Conservation (phyloP, 2,329 filamentous ascomycete species). For the Epichloe sylvatica region DNA sequence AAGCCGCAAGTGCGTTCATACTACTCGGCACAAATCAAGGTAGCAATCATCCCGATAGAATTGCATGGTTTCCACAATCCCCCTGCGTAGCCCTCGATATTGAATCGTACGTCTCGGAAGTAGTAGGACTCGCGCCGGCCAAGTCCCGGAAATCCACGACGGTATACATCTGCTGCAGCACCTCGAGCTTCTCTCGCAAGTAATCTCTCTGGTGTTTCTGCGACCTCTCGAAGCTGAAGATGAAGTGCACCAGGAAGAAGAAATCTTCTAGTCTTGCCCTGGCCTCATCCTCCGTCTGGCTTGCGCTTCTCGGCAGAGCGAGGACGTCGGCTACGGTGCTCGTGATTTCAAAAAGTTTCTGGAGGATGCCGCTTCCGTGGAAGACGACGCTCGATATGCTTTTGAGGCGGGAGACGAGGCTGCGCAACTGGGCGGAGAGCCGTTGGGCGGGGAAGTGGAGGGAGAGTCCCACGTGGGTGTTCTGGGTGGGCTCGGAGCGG, state of each 20-base stretch:
- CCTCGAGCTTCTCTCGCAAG: slow-evolving; percentile 25
- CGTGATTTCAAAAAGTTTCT: slow-evolving; percentile 47
- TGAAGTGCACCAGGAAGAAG: slow-evolving; percentile 34
- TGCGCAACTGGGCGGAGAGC: slow-evolving; percentile 25
- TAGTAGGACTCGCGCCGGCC: slow-evolving; percentile 12
- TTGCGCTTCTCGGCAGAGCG: slow-evolving; percentile 31
- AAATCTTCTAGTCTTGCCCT: slow-evolving; percentile 38
- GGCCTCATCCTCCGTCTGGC: slow-evolving; percentile 26
- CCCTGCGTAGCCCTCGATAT: slow-evolving; percentile 1
- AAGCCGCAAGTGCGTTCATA: no score
- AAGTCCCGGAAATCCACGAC: slow-evolving; percentile 15
- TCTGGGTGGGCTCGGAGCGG: slow-evolving; percentile 18
- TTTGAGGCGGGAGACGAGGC: slow-evolving; percentile 21
- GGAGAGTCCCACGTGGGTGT: slow-evolving; percentile 24
- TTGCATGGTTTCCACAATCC: background rate
- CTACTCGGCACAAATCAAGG: no score
- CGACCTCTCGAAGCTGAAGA: slow-evolving; percentile 34
- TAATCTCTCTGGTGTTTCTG: slow-evolving; percentile 30
- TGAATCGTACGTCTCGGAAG: slow-evolving; percentile 2
- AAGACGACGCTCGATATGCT: slow-evolving; percentile 33
- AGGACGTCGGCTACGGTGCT: slow-evolving; percentile 46
- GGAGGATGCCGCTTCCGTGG: slow-evolving; percentile 41
- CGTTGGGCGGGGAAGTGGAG: slow-evolving; percentile 26
- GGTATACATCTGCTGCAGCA: slow-evolving; percentile 19
- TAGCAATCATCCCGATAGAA: background rate